Conservation (phyloP, 768 basidiomycete genomes). For the Russula olivacea region DNA sequence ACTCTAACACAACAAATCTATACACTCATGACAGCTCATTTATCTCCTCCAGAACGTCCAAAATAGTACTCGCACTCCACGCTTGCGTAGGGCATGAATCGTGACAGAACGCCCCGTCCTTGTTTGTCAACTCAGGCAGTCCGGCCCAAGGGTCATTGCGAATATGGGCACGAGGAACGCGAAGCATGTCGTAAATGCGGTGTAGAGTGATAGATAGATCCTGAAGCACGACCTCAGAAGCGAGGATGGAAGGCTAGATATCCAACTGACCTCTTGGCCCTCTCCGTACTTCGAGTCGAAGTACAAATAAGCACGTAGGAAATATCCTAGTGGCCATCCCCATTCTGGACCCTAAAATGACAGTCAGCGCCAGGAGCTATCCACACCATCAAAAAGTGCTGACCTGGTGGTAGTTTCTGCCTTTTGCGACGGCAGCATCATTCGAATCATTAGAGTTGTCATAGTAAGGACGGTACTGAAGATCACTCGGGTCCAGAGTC, state of each 20-base stretch:
- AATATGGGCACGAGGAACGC: constrained; percentile 68
- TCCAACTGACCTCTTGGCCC: constrained; percentile 51
- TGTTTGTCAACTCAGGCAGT: constrained; percentile 88
- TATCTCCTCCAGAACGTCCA: constrained; percentile 82
- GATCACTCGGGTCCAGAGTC: constrained; percentile 82
- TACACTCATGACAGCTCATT: constrained; percentile 35
- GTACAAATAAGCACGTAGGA: constrained; percentile 85
- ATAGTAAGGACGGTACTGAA: constrained; percentile 86
- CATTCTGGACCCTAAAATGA: constrained; percentile 75
- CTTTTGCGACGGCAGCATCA: constrained; percentile 85
- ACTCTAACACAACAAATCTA: not conserved
- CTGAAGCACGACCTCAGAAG: constrained; percentile 35
- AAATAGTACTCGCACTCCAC: constrained; percentile 89
- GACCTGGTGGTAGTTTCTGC: constrained; percentile 91
- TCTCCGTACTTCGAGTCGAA: constrained; percentile 71
- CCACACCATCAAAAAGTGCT: constrained; percentile 26
- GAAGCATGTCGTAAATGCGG: constrained; percentile 67
- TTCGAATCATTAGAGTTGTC: constrained; percentile 89
- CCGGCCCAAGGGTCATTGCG: constrained; percentile 85
- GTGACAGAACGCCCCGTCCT: constrained; percentile 70
- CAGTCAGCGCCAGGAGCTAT: constrained; percentile 22
- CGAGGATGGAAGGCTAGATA: not conserved
- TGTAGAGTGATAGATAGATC: constrained; percentile 69
- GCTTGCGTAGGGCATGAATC: constrained; percentile 95
- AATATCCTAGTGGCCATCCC: constrained; percentile 95